Conservation (phyloP, 2,329 filamentous ascomycete genomes). For the Ceratocystis harringtonii region DNA sequence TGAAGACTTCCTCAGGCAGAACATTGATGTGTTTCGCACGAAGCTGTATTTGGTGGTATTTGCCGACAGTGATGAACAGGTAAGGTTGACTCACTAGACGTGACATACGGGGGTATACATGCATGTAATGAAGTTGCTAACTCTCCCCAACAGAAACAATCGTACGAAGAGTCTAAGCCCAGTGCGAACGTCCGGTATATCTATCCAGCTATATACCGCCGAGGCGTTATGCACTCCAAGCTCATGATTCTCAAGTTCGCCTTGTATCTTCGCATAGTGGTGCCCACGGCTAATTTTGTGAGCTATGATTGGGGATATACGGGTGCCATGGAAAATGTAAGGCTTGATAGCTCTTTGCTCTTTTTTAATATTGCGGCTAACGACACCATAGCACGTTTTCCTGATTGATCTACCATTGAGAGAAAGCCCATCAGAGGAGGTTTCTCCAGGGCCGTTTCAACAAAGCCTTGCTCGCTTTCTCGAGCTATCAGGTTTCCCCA, state of each 20-base stretch:
- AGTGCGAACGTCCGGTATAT: constrained; percentile 48
- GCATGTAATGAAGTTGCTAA: not conserved
- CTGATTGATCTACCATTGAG: constrained; percentile 72
- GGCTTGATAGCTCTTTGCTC: constrained; percentile 19
- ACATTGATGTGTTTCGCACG: constrained; percentile 46
- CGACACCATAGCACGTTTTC: constrained; percentile 50
- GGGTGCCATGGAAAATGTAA: constrained; percentile 70
- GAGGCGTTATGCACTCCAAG: constrained; percentile 83
- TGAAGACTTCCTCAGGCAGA: constrained; percentile 59
- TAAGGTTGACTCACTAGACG: constrained; percentile 23
- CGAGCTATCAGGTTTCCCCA: constrained; percentile 47
- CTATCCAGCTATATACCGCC: constrained; percentile 66
- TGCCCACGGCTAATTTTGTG: constrained; percentile 78
- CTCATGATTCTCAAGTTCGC: constrained; percentile 75
- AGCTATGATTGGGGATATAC: constrained; percentile 81
- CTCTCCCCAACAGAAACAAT: constrained; percentile 29
- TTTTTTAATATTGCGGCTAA: not conserved
- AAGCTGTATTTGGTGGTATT: constrained; percentile 47
- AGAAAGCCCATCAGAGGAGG: constrained; percentile 11
- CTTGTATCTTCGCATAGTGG: constrained; percentile 57
- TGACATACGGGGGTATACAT: not conserved
- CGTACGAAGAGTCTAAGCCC: constrained; percentile 36
- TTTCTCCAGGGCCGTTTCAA: constrained; percentile 39
- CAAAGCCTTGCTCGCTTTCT: constrained; percentile 59
- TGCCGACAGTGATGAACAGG: constrained; percentile 37